Percentiles rank a stretch among this genome's conserved stretches.
These are phyloP conservation scores for Ceratocystis smalleyi DNA, from an alignment of 2,329 filamentous ascomycete genomes.

Conservation along the genomic window DNA sequence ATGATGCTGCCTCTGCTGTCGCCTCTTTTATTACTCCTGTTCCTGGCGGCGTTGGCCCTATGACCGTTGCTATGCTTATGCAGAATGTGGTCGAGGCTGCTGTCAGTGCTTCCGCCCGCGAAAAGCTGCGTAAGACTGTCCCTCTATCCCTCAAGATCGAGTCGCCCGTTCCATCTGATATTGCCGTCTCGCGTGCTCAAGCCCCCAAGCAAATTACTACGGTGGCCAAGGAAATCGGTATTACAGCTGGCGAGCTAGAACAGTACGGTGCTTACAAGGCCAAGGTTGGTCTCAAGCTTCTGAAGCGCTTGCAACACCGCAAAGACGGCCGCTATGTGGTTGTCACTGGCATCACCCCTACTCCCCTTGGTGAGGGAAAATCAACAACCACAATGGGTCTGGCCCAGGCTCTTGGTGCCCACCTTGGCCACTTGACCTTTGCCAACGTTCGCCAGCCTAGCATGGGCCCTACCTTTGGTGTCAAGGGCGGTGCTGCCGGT, in stretches of 20 bases:
- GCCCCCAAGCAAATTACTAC: constrained; percentile 80
- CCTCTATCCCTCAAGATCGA: constrained; percentile 71
- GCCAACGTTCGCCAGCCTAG: constrained; percentile 95
- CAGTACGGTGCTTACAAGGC: constrained; percentile 92
- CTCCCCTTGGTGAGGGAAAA: constrained; percentile 91
- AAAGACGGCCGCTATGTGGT: constrained; percentile 81
- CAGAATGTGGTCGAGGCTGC: constrained; percentile 89
- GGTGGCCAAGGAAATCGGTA: constrained; percentile 73
- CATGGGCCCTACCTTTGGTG: constrained; percentile 94
- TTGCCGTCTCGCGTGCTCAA: constrained; percentile 77
- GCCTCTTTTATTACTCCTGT: constrained; percentile 92
- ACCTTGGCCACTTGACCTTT: constrained; percentile 75
- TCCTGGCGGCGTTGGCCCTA: constrained; percentile 89
- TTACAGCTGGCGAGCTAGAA: constrained; percentile 77
- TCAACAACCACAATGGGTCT: constrained; percentile 95
- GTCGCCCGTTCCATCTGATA: constrained; percentile 83
- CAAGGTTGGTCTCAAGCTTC: constrained; percentile 71
- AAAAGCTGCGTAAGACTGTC: constrained; percentile 63
- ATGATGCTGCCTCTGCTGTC: constrained; percentile 64
- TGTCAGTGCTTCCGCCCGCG: constrained; percentile 62
- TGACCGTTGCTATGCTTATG: constrained; percentile 97
- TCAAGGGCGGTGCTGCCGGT: constrained; percentile 94
- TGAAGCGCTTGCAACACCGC: constrained; percentile 75
- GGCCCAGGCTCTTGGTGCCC: constrained; percentile 79
- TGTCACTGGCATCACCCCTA: constrained; percentile 90